Percentiles rank a stretch among this genome's conserved stretches.
These are phyloP conservation scores for Melanomma pulvis-pyrius DNA, from an alignment of 495 filamentous ascomycete genomes.

Conservation along the genomic window DNA sequence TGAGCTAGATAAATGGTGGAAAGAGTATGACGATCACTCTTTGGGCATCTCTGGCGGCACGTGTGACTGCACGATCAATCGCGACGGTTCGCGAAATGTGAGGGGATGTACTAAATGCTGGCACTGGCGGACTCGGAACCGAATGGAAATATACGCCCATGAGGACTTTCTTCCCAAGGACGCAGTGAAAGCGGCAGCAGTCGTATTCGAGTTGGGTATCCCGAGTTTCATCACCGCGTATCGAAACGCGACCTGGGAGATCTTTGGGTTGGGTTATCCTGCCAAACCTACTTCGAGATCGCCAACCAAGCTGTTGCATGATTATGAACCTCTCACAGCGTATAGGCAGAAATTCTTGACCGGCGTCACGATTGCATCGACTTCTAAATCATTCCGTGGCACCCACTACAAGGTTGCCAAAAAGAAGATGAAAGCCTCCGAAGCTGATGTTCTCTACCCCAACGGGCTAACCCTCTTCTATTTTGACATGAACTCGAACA, in stretches of 20 bases:
- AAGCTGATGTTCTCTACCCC: slow-evolving; percentile 40
- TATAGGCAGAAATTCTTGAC: slow-evolving; percentile 10
- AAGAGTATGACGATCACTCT: slow-evolving; percentile 48
- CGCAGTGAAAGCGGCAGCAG: slow-evolving; percentile 34
- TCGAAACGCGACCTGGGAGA: slow-evolving; percentile 51
- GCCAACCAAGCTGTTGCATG: slow-evolving; percentile 26
- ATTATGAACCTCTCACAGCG: slow-evolving; percentile 8
- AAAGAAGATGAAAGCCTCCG: slow-evolving; percentile 35
- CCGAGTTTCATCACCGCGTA: slow-evolving; percentile 48
- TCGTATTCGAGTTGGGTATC: slow-evolving; percentile 52
- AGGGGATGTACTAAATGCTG: slow-evolving; percentile 44
- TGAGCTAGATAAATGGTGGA: slow-evolving; percentile 47
- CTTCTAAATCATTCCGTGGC: slow-evolving; percentile 44
- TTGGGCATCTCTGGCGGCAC: slow-evolving; percentile 40
- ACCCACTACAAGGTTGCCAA: slow-evolving; percentile 46
- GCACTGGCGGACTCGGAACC: slow-evolving; percentile 40
- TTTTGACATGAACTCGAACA: slow-evolving; percentile 38
- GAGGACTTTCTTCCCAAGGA: slow-evolving; percentile 53
- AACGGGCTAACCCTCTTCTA: slow-evolving; percentile 42
- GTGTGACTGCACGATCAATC: slow-evolving; percentile 5
- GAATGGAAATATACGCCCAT: slow-evolving; percentile 49
- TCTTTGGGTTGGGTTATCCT: slow-evolving; percentile 38
- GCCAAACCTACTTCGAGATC: background rate
- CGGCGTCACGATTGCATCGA: slow-evolving; percentile 45
- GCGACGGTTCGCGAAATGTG: background rate